These are phyloP conservation scores for Loxodes magnus DNA, from an alignment of 73 alveolate genomes.

Conservation along the genomic window DNA sequence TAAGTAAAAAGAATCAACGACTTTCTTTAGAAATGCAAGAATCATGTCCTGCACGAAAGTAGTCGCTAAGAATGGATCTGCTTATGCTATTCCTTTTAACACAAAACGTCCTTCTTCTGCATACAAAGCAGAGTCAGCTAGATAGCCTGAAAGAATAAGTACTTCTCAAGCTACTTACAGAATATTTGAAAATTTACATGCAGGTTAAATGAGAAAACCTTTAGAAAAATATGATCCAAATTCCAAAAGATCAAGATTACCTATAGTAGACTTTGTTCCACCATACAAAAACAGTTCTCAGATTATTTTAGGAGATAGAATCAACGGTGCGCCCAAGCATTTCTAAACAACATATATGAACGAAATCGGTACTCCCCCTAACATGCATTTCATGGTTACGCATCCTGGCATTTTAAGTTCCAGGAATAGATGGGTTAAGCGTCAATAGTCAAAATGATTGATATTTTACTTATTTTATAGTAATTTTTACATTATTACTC, in stretches of 20 bases:
- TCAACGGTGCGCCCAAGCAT: too few species aligned
- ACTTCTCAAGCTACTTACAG: conserved; percentile 17
- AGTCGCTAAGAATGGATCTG: conserved; percentile 36
- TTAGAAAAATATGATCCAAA: conserved; percentile 50
- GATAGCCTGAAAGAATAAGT: conserved; percentile 29
- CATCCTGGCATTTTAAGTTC: too few species aligned
- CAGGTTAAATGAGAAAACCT: conserved; percentile 67
- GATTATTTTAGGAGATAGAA: conserved; percentile 43
- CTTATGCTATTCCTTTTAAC: conserved; percentile 59
- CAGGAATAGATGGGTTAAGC: too few species aligned
- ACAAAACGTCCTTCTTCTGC: conserved; percentile 39
- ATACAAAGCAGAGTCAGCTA: conserved; percentile 15
- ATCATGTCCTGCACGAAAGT: conserved; percentile 17
- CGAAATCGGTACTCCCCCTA: too few species aligned
- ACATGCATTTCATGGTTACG: too few species aligned
- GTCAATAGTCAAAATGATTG: too few species aligned
- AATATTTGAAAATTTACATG: conserved; percentile 27
- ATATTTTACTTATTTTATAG: too few species aligned
- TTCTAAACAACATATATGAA: too few species aligned
- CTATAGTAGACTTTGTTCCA: conserved; percentile 36
- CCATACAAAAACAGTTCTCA: conserved; percentile 51
- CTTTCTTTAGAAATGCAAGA: conserved; percentile 31
- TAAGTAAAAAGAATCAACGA: conserved; percentile 27
- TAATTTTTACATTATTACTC: too few species aligned
- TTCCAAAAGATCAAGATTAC: conserved; percentile 42